Conservation (phyloP, 352 stramenopile species). For the Globisporangium alternatum region DNA sequence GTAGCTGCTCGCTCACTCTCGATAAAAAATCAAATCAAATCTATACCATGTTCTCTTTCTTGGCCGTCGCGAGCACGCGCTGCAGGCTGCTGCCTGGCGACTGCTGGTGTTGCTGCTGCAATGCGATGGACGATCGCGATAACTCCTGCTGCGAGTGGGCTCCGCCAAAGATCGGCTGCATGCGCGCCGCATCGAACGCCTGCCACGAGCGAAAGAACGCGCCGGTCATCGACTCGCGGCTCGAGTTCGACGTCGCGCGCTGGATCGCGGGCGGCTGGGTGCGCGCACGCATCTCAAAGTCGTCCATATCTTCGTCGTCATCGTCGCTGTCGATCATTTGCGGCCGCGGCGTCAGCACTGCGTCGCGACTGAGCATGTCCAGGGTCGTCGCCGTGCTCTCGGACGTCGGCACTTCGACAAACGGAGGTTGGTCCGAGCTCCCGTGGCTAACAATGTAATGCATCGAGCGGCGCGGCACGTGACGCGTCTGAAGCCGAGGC, state of each 20-base stretch:
- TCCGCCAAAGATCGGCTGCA: conserved; percentile 84
- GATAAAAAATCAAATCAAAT: background rate
- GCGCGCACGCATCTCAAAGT: conserved; percentile 16
- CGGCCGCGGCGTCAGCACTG: conserved; percentile 58
- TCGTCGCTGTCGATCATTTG: conserved; percentile 66
- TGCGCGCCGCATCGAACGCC: conserved; percentile 70
- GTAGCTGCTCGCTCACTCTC: background rate
- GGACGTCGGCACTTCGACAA: conserved; percentile 22
- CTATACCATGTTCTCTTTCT: conserved; percentile 47
- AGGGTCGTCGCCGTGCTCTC: conserved; percentile 19
- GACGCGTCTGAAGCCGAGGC: conserved; percentile 21
- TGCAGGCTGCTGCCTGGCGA: conserved; percentile 13
- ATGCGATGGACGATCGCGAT: conserved; percentile 11
- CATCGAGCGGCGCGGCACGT: conserved; percentile 41
- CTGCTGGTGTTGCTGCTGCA: conserved; percentile 15
- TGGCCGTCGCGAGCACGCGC: conserved; percentile 30
- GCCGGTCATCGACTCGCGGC: conserved; percentile 45
- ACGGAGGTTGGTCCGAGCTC: conserved; percentile 15
- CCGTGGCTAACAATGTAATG: conserved; percentile 52
- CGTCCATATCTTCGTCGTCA: conserved; percentile 39
- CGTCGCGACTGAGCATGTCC: conserved; percentile 30
- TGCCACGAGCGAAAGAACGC: conserved; percentile 80
- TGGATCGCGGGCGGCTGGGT: conserved; percentile 26
- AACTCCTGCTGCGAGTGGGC: conserved; percentile 21
- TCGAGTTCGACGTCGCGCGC: conserved; percentile 25